These are phyloP conservation scores for Glycine tomentella DNA, from an alignment of 306 rosid genomes.

Conservation along the genomic window DNA sequence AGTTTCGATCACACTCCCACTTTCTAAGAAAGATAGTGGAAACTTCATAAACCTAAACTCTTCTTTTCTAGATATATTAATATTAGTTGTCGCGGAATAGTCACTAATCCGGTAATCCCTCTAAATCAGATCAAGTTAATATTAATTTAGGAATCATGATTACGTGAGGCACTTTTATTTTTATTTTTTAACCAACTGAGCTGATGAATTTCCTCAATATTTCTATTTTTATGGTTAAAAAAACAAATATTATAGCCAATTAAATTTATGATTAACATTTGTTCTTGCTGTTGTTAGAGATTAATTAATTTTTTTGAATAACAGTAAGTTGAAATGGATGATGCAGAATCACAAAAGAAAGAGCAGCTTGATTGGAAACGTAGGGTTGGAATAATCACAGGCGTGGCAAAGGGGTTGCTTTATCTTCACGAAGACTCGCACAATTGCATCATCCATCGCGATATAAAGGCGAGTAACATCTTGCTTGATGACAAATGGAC, in stretches of 20 bases:
- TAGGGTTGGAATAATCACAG: constrained; percentile 74
- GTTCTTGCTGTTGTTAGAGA: too few species aligned
- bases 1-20: neutral
- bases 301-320: too few species aligned
- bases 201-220: too few species aligned
- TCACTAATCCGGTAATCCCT: neutral
- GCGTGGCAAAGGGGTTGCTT: constrained; percentile 84
- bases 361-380: constrained; percentile 87
- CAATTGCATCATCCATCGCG: constrained; percentile 85
- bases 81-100: neutral
- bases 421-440: constrained; percentile 97
- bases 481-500: constrained; percentile 91
- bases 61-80: neutral
- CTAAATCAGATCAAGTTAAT: too few species aligned
- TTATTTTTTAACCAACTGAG: too few species aligned
- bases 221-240: too few species aligned
- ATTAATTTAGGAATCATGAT: too few species aligned
- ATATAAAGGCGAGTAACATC: constrained; percentile 91
- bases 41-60: neutral
- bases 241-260: too few species aligned
- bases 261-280: too few species aligned
- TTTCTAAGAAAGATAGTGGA: constrained; percentile 16
- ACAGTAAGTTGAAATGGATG: constrained; percentile 20
- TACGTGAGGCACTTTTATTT: too few species aligned
- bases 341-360: constrained; percentile 63